These are phyloP conservation scores for Solanum clarkiae DNA, from an alignment of 257 asterid species.

Conservation along the genomic window DNA sequence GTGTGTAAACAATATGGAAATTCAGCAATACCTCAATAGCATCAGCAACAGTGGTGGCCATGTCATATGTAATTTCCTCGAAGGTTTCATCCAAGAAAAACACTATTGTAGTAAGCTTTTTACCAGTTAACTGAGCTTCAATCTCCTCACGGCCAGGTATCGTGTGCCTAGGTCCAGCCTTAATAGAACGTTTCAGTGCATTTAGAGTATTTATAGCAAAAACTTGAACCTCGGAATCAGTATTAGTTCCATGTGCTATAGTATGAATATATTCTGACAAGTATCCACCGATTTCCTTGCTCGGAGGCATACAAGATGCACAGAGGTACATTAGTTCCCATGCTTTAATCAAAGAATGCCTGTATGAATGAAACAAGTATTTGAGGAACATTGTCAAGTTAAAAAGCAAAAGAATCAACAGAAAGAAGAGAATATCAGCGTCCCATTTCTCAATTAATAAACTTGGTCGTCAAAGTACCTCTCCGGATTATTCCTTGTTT, in stretches of 20 bases:
- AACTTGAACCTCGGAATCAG: conserved; percentile 75
- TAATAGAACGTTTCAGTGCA: conserved; percentile 79
- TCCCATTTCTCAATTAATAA: not conserved
- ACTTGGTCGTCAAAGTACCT: conserved; percentile 31
- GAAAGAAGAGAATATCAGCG: not conserved
- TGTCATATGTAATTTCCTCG: conserved; percentile 94
- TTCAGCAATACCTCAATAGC: conserved; percentile 76
- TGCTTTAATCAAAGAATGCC: conserved; percentile 66
- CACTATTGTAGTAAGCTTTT: conserved; percentile 89
- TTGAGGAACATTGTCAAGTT: not conserved
- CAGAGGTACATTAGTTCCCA: conserved; percentile 96
- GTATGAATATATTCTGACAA: conserved; percentile 71
- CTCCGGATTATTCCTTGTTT: conserved; percentile 86
- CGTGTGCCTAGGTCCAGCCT: conserved; percentile 89
- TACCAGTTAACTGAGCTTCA: conserved; percentile 86
- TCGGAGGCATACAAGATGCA: conserved; percentile 97
- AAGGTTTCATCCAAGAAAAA: conserved; percentile 98
- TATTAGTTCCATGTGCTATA: conserved; percentile 52
- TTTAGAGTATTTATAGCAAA: conserved; percentile 76
- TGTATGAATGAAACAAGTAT: conserved; percentile 16
- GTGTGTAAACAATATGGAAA: not conserved
- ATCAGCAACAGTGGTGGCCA: conserved; percentile 93
- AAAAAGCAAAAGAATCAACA: not conserved
- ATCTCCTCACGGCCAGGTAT: conserved; percentile 94
- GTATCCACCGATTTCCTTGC: conserved; percentile 92